Base-by-base conservation (phyloP, 176 grass and related monocot species). In the Eremochloa ophiuroides region DNA sequence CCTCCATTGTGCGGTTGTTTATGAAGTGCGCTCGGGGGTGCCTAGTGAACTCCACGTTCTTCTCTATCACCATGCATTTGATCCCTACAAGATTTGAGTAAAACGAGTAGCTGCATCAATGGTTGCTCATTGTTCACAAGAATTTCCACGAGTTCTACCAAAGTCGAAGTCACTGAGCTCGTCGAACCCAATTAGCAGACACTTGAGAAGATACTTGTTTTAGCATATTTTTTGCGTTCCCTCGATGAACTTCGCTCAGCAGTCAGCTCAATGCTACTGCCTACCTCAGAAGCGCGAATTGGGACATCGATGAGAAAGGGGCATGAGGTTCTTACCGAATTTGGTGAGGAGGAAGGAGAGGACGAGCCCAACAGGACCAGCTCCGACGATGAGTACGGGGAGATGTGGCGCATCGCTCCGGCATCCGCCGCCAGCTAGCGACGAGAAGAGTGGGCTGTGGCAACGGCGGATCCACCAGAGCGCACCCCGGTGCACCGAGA, bases 1-100 rank as follows among this genome's bases (percentile, higher is more conserved):
- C 93, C 93, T 99, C 96, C 96, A 99, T 99, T 1, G 91, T 89
- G 59, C 96, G 90, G 61, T 99, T 99, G 82, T 99, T 99, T 76
- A 99, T 95, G 63, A 95, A 99, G 82, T 99, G 96, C 1, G 93
- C 96, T 37, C 94, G 86, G 0, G 96, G 96, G 46, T 95, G 96
- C 47, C 79, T 85, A 78, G 96, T 89, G 78, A 95, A 93, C 27
- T 63, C 80, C 25, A 78, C 73, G 46, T 77, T 86, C 68, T 93
- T 95, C 74, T 99, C 96, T 62, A 99, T 34, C 68, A 99, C 79
- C 2, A 82, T 67, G 44, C 96, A 99, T 76, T 88, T 89, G 44
- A 95, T 78, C 63, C 91, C 96, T 93, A 71, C 51, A 15, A 73
- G 29, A 79, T n/a, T n/a, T 58, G 42, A 48, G 80, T 26, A 60